Base-by-base conservation (phyloP, 2,329 filamentous ascomycete species). In the Aspergillus pseudoterreus region DNA sequence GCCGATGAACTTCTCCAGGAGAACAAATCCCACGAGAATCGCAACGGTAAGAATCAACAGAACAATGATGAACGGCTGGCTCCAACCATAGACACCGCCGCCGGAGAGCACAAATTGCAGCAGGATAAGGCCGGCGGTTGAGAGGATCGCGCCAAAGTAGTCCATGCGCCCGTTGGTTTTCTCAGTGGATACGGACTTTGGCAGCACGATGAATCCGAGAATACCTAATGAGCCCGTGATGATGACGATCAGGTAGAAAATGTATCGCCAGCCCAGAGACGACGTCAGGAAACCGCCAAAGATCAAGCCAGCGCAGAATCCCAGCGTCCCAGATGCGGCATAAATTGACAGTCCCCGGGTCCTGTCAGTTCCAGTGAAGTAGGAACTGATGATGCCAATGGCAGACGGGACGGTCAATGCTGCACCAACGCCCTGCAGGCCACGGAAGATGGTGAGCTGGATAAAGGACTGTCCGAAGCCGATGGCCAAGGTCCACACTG, bases 381-480 rank as follows among this genome's bases (percentile, higher is more conserved):
- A 73, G 17, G 61, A 76, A 45, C 62, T 70, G 47, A 79, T 76
- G 19, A 79, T 71, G 1, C 74, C 70, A 43, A 78, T 75, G 0
- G 73, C 73, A 0, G 75, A 74, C 1, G 76, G 75, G 0, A 78
- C 66, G 2, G 75, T 76, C 69, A 78, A 70, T 5, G 76, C 74
- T 1, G 75, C 66, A 1, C 74, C 75, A 9, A 77, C 66, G 1
- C 76, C 76, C 43, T 78, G 75, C 0, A 78, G 61, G 0, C 75
- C 76, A n/a, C 76, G 71, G 30, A 67, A 68, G 5, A 67, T 53
- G 2, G 64, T 62, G n/a, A 67, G 59, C 44, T 65, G 59, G 43
- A 74, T 71, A 24, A 77, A 78, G 0, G 72, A 74, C 6, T 67
- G 64, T 0, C 74, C 68, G 38, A 77, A 71, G 10, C 70, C 68